phyloP scores from a whole-genome alignment of 345 rosid species.

The Lepidium aucheri region DNA sequence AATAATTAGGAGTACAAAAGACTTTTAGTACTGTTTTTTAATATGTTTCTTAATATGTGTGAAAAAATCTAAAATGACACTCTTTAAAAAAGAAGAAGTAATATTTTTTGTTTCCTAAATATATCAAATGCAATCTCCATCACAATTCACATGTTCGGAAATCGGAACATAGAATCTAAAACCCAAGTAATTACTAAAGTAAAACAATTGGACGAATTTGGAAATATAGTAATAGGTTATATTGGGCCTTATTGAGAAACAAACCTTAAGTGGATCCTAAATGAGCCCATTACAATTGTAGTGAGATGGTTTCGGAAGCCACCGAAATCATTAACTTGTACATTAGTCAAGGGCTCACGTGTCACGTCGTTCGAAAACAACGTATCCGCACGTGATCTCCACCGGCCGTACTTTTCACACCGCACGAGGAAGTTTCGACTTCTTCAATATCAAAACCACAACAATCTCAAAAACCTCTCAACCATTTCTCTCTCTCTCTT shows the following conservation, averaged over 20 bases:
- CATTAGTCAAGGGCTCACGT: constrained; percentile 15
- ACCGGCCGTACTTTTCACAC: constrained; percentile 14
- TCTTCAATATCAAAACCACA: background rate
- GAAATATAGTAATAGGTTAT: background rate
- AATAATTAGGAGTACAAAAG: too few species aligned
- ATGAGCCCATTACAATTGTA: background rate
- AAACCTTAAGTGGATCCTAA: background rate
- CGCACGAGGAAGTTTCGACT: constrained; percentile 13
- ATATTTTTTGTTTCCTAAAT: too few species aligned
- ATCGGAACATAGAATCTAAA: too few species aligned
- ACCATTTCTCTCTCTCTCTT: background rate
- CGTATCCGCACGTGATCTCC: constrained; percentile 23
- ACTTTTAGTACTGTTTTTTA: too few species aligned
- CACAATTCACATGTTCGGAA: too few species aligned
- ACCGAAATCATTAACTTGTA: background rate
- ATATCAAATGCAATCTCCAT: background rate
- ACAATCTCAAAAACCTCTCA: background rate
- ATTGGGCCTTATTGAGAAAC: background rate
- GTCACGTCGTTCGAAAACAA: constrained; percentile 17
- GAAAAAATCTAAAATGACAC: too few species aligned
- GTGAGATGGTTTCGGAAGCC: background rate
- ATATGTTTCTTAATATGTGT: too few species aligned
- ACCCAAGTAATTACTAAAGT: too few species aligned
- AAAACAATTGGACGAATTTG: background rate
- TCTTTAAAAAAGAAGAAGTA: too few species aligned